Percentiles rank a stretch among this genome's conserved stretches.
Conservation (phyloP, 805 yeast genomes). For the Saccharomycopsis olivae region DNA sequence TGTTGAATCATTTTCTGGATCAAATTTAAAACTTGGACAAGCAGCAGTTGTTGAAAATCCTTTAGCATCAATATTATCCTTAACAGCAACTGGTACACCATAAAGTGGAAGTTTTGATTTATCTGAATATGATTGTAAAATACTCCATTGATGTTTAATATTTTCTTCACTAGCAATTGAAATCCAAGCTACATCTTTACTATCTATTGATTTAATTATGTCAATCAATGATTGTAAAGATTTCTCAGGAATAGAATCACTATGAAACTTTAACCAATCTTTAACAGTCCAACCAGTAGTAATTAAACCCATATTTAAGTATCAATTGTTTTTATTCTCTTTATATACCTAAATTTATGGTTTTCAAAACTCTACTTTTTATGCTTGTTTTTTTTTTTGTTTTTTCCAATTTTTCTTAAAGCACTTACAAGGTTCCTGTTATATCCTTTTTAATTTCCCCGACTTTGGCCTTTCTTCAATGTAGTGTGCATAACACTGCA, state of each 20-base stretch:
- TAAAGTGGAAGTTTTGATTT: conserved; percentile 55
- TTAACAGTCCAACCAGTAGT: conserved; percentile 71
- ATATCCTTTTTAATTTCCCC: too few relatives aligned
- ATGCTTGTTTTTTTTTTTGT: too few relatives aligned
- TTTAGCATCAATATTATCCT: conserved; percentile 86
- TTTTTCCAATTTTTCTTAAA: too few relatives aligned
- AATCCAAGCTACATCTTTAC: conserved; percentile 83
- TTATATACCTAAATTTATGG: too few relatives aligned
- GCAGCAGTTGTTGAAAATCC: conserved; percentile 88
- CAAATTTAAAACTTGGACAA: conserved; percentile 73
- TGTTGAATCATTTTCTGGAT: conserved; percentile 63
- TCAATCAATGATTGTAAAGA: conserved; percentile 41
- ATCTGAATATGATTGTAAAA: conserved; percentile 51
- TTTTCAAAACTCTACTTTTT: too few relatives aligned
- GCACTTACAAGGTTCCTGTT: too few relatives aligned
- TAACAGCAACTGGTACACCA: conserved; percentile 93
- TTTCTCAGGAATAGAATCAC: conserved; percentile 44
- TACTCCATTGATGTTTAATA: conserved; percentile 66
- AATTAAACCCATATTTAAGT: too few relatives aligned
- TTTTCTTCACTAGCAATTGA: conserved; percentile 56
- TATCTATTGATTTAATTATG: conserved; percentile 28
- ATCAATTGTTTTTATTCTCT: too few relatives aligned
- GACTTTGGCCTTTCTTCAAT: too few relatives aligned
- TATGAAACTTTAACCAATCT: conserved; percentile 71
- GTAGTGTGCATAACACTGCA: too few relatives aligned